Percentiles rank a stretch among this genome's conserved stretches.
These are phyloP conservation scores for Phialemoniopsis sp. DNA, from an alignment of 2,329 filamentous ascomycete genomes.

Conservation along the genomic window DNA sequence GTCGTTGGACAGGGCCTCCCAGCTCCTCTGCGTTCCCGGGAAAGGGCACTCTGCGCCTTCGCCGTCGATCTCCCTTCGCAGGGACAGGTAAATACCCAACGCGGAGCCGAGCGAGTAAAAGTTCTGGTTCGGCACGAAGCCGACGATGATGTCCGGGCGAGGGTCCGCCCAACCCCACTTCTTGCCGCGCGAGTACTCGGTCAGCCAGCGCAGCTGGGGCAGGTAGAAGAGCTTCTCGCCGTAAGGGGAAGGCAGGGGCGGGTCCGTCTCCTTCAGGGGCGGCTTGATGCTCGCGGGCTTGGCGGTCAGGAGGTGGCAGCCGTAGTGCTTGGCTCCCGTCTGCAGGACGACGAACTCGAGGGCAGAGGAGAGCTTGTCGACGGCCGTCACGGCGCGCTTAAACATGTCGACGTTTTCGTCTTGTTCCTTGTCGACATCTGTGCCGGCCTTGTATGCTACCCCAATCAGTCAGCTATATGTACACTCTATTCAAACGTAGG, in stretches of 20 bases:
- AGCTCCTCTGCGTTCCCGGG: conserved; percentile 28
- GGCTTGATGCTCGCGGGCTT: conserved; percentile 28
- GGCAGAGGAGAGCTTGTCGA: conserved; percentile 22
- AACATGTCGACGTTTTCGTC: conserved; percentile 35
- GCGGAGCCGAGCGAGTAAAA: conserved; percentile 29
- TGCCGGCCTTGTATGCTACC: conserved; percentile 32
- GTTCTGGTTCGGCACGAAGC: conserved; percentile 33
- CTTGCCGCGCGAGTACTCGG: conserved; percentile 27
- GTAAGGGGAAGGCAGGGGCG: conserved; percentile 25
- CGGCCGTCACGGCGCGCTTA: conserved; percentile 26
- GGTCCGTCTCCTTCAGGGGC: conserved; percentile 23
- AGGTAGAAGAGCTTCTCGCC: conserved; percentile 32
- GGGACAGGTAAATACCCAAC: conserved; percentile 28
- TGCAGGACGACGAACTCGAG: conserved; percentile 30
- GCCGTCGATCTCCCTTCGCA: conserved; percentile 29
- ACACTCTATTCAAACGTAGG: neutral
- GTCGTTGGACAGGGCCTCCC: conserved; percentile 29
- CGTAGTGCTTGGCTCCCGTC: conserved; percentile 30
- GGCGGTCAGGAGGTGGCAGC: conserved; percentile 33
- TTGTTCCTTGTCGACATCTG: conserved; percentile 29
- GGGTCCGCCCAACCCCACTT: conserved; percentile 34
- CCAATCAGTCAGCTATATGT: neutral
- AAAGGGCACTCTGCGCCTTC: conserved; percentile 29
- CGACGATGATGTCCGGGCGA: conserved; percentile 33
- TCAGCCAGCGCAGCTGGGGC: conserved; percentile 31